Base-by-base conservation (phyloP, 2,329 filamentous ascomycete genomes). In the Cadophora sp. region DNA sequence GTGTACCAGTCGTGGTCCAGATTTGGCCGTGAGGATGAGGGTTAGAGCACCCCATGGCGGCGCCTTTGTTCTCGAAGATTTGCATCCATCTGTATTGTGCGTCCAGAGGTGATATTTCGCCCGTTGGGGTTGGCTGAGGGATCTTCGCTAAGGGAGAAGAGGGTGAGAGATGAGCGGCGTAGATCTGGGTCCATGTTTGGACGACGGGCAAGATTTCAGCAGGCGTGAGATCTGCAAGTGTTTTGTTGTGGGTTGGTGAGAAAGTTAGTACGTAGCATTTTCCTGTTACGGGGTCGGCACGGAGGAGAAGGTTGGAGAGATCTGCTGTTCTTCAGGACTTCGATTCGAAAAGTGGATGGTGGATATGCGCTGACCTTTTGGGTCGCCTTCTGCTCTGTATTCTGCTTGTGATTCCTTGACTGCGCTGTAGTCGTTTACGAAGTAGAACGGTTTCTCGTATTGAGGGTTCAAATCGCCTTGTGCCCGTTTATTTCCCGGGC, bases 21-120 rank as follows among this genome's bases (percentile, higher is more conserved):
- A 97, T 85, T 79, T 99, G 96, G 67, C 96, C 95, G 80, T 99
- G 96, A 0, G 96, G 96, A 79, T 99, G 96, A 0, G 96, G 96
- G 79, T 99, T 99, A 1, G 95, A 98, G 83, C 96, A 99, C 61
- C 96, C 96, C 96, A 99, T 99, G 13, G 95, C 93, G 0, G 92
- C 89, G 61, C 96, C 96, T 81, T 99, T 99, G 83, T 99, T 99
- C 82, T 99, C 96, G 70, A 99, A 99, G 71, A 99, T 98, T 78
- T 99, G 96, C 94, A 99, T 97, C 81, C 97, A 98, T 63, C 91
- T 88, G 75, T 97, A 93, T 80, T 97, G 93, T 62, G 91, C 86
- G 61, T 85, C 88, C 4, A 93, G 90, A 83, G 79, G 45, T 7
- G 81, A 81, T 9, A 81, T 83, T 14, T 62, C 20, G 4, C 81